These are phyloP conservation scores for Fusarium denticulatum DNA, from an alignment of 2,329 filamentous ascomycete genomes.

Conservation along the genomic window DNA sequence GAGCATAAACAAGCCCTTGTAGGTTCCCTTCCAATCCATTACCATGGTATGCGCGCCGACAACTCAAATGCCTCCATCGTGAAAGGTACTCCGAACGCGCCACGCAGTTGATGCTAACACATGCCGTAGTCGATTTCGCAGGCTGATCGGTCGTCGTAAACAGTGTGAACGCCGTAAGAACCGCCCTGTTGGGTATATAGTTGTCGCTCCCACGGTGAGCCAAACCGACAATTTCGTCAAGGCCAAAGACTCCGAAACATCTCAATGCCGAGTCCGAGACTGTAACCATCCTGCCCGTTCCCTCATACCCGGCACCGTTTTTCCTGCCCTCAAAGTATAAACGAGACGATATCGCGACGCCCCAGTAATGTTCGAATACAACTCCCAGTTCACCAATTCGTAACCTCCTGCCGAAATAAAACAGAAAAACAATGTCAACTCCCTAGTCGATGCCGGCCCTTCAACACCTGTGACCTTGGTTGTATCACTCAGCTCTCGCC, in stretches of 20 bases:
- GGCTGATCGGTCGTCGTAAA: conserved; percentile 28
- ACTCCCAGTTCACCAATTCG: conserved; percentile 38
- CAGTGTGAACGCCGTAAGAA: conserved; percentile 38
- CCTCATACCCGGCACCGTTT: conserved; percentile 28
- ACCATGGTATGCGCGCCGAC: conserved; percentile 32
- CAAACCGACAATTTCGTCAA: conserved; percentile 19
- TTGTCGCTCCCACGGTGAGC: conserved; percentile 25
- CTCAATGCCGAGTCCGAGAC: conserved; percentile 15
- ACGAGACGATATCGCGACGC: conserved; percentile 39
- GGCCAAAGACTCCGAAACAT: conserved; percentile 24
- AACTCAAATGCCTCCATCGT: conserved; percentile 37
- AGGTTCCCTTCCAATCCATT: conserved; percentile 22
- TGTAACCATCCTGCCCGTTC: conserved; percentile 26
- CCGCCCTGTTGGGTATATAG: conserved; percentile 41
- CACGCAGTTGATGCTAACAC: conserved; percentile 33
- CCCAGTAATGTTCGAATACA: conserved; percentile 43
- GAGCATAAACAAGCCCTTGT: conserved; percentile 16
- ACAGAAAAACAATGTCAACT: conserved; percentile 41
- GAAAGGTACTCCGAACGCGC: conserved; percentile 35
- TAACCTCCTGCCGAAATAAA: conserved; percentile 35
- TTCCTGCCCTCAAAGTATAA: conserved; percentile 34
- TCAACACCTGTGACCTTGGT: conserved; percentile 35
- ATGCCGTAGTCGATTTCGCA: conserved; percentile 37
- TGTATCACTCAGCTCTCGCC: conserved; percentile 33
- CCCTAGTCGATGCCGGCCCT: conserved; percentile 41